A percentile compares a stretch with the other conserved stretches of the same genome.
Conservation (phyloP, 148 eudicot species). For the Heliosperma pusillum region DNA sequence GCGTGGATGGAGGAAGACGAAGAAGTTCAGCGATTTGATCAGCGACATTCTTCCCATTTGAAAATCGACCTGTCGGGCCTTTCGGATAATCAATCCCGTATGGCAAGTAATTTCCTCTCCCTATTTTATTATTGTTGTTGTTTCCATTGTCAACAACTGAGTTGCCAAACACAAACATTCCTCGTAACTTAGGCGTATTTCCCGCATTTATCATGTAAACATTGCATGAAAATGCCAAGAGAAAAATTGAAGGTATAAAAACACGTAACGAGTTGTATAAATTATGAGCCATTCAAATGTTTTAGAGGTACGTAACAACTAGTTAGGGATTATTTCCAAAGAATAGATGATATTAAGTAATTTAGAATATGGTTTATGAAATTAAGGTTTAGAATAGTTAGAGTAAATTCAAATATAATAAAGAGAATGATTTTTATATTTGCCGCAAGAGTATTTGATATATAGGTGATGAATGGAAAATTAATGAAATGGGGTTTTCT, state of each 20-base stretch:
- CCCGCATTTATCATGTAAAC: constrained; percentile 1
- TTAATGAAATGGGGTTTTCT: too few relatives aligned
- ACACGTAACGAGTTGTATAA: not conserved
- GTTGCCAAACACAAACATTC: constrained; percentile 35
- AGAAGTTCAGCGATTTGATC: constrained; percentile 15
- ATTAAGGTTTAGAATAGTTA: not conserved
- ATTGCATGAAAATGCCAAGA: constrained; percentile 4
- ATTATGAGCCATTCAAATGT: not conserved
- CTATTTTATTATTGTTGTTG: constrained; percentile 21
- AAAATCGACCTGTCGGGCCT: constrained; percentile 33
- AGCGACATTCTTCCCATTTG: constrained; percentile 29
- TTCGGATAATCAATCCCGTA: constrained; percentile 33
- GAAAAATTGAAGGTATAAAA: not conserved
- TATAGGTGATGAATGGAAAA: not conserved
- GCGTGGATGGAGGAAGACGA: constrained; percentile 11
- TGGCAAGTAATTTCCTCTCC: constrained; percentile 23
- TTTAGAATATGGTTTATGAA: not conserved
- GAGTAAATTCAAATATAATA: not conserved
- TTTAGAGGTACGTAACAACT: not conserved
- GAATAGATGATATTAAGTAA: not conserved
- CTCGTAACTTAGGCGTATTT: constrained; percentile 9
- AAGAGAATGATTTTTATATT: not conserved
- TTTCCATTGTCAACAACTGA: constrained; percentile 37
- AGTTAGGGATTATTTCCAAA: not conserved
- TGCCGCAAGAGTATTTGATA: not conserved